Evolutionary conservation across 495 filamentous ascomycete genomes (phyloP).

Genomic region (Paragyromitra xinjiangensis): DNA sequence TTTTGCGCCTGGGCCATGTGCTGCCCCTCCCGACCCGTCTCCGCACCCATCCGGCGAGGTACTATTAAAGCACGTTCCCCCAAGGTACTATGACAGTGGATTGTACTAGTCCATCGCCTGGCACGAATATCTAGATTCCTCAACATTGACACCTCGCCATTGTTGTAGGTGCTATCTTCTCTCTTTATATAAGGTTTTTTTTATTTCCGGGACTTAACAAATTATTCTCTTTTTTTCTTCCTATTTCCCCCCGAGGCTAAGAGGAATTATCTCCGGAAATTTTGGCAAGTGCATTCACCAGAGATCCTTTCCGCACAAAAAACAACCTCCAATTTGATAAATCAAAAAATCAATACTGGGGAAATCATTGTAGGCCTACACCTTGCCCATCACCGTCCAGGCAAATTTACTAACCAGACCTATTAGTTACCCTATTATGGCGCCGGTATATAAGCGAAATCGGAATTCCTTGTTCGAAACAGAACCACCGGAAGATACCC

Average conservation of each 20-base stretch:
- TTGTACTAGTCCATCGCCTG: neutral
- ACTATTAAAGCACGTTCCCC: conserved; percentile 3
- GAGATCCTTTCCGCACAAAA: neutral
- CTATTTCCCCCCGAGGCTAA: neutral
- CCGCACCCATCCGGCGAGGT: neutral
- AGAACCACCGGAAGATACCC: neutral
- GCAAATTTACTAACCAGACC: neutral
- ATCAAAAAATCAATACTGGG: neutral
- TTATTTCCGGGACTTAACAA: neutral
- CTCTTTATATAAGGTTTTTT: neutral
- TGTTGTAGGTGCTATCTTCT: neutral
- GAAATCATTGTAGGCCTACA: neutral
- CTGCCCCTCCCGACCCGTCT: neutral
- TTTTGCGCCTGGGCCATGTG: neutral
- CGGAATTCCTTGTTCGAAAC: neutral
- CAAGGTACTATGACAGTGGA: neutral
- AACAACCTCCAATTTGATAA: neutral
- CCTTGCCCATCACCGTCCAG: neutral
- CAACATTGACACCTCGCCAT: neutral
- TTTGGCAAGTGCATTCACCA: neutral
- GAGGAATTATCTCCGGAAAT: neutral
- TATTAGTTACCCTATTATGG: neutral
- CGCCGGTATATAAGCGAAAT: neutral
- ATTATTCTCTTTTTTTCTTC: neutral
- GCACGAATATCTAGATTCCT: neutral